Base-by-base conservation (phyloP, 139 green algal genomes). In the Chlamydomonas sp. region DNA sequence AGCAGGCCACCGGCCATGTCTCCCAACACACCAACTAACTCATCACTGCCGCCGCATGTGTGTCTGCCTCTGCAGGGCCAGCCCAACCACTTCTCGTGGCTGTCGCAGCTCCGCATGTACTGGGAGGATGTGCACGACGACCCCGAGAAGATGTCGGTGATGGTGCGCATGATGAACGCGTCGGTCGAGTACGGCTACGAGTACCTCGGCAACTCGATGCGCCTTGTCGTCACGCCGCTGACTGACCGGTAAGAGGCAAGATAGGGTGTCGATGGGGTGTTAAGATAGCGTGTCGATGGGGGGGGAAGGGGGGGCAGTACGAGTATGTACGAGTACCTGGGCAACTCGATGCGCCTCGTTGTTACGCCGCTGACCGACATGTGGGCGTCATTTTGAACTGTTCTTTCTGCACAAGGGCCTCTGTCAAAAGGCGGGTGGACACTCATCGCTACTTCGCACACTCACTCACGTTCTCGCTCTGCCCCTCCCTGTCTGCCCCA, bases 141-240 rank as follows among this genome's bases (percentile, higher is more conserved):
- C 37, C 49, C 75, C 16, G 72, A 78, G 3, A 70, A 83, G 13
- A 49, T 73, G 65, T 87, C 75, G 5, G 77, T 89, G 29, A 77
- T 83, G 58, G 79, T 92, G 49, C 75, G 84, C 43, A 92, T 92
- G 86, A 90, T 92, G 83, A 87, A 89, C 72, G 83, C 57, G 43
- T 36, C 73, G 50, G 78, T 88, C 35, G 77, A 88, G 68, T 92
- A 92, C 69, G 87, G 87, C 8, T 90, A 90, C 65, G 85, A 90
- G 79, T 90, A 91, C 74, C 72, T 87, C 22, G 81, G 81, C 31
- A 87, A 87, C 72, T 76, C 63, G 34, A 73, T 47, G 35, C 58
- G 82, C 16, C 75, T 88, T 1, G 82, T 88, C 67, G 84, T 88
- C 74, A 88, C 82, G 20, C 82, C 82, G 26, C 72, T 88, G 4